Base-by-base conservation (phyloP, 352 stramenopile species). In the Aphanomyces astaci region DNA sequence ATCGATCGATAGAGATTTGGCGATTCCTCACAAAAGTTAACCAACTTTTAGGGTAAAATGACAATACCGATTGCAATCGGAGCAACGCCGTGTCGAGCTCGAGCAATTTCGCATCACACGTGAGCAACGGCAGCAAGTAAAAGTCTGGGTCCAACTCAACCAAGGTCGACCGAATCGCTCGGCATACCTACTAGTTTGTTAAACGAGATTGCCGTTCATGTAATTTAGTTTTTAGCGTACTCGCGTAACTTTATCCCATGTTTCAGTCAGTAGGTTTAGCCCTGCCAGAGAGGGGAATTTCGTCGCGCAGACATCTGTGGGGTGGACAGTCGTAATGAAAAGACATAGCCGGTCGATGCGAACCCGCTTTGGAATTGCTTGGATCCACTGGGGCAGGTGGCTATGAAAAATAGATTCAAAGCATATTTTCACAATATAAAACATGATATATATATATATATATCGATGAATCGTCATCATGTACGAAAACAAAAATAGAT, bases 261-360 rank as follows among this genome's bases (percentile, higher is more conserved):
- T 27, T 4, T 13, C 43, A 9, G 66, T 25, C 54, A 87, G 85
- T 5, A 75, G 73, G 0, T 59, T 69, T 2, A 84, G 66, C 28
- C 78, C 68, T 3, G 71, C 72, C 15, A 59, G 17, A 9, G 51
- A 9, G 7, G 66, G 63, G 63, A 89, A 92, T 67, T 92, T 92
- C 15, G 80, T 81, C 2, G n/a, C 63, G 79, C 84, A 92, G 19
- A 90, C 77, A 52, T 92, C 72, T 7, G 89, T 72, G 1, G 77
- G 55, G 53, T 92, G 84, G 4, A 92, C 39, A 40, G 82, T 92
- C 11, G 84, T 92, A 65, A 90, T 72, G 57, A 92, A 90, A 27
- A 92, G 66, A 57, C 84, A 87, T 2, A 92, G 64, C 17, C 84
- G 73, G 49, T 92, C 84, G 66, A 78, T 89, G 4, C 70, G 79